Evolutionary conservation across 129 eudicot species (phyloP).

Genomic region (Heracleum sosnowskyi): DNA sequence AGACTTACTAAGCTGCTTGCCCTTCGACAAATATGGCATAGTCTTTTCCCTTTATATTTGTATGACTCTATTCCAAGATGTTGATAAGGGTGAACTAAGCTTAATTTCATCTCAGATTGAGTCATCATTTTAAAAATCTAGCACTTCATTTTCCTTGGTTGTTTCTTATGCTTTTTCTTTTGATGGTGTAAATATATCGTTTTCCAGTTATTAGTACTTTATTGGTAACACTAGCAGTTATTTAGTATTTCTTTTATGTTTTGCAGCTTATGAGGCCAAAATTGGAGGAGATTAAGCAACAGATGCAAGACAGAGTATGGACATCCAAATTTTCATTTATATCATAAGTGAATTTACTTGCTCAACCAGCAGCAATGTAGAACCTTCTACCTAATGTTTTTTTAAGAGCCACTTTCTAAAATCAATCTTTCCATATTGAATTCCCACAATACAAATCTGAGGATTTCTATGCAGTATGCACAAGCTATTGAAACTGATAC

Average conservation of each 20-base stretch:
- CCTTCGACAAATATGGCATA: not conserved
- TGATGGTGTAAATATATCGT: not conserved
- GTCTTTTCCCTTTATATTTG: not conserved
- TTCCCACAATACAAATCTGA: not conserved
- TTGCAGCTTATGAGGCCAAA: conserved; percentile 80
- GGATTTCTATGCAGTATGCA: not conserved
- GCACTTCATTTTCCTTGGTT: not conserved
- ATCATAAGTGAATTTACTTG: not conserved
- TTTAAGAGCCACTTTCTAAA: not conserved
- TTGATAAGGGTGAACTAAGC: not conserved
- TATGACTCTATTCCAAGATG: not conserved
- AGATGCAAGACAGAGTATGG: conserved; percentile 72
- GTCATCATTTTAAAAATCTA: not conserved
- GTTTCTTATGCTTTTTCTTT: not conserved
- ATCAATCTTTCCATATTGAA: not conserved
- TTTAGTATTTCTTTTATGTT: conserved; percentile 12
- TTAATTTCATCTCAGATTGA: not conserved
- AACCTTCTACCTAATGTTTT: not conserved
- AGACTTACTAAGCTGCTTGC: not conserved
- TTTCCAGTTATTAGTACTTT: not conserved
- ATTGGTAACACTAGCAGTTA: not conserved
- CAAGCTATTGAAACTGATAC: not conserved
- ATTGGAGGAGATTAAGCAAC: conserved; percentile 66
- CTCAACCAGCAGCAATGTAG: not conserved
- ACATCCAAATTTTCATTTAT: conserved; percentile 5